phyloP scores from a whole-genome alignment of 257 asterid species.

The Anisodus acutangulus region DNA sequence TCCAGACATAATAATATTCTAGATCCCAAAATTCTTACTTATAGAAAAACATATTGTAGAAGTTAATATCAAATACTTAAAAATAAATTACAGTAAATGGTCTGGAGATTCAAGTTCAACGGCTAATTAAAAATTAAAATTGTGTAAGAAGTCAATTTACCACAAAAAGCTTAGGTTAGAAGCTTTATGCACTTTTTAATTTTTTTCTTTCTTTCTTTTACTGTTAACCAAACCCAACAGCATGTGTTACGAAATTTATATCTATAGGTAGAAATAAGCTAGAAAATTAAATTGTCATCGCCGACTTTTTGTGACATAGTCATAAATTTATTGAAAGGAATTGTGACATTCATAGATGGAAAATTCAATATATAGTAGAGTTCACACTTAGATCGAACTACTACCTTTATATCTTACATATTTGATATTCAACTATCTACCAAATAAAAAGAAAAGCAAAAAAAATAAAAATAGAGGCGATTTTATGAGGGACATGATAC shows the following conservation, averaged over 20 bases:
- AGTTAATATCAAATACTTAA: background rate
- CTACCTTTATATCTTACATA: background rate
- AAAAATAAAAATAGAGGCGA: background rate
- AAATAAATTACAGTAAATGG: background rate
- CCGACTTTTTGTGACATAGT: background rate
- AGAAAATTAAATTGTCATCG: background rate
- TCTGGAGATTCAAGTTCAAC: background rate
- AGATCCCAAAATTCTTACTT: background rate
- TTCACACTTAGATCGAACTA: background rate
- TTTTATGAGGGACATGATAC: background rate
- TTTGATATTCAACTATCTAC: background rate
- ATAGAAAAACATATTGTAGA: background rate
- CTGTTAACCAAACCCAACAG: background rate
- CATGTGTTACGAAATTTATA: background rate
- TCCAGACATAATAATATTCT: too few species aligned
- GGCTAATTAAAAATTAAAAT: background rate
- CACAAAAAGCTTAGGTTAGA: conserved; percentile 10
- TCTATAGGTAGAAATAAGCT: background rate
- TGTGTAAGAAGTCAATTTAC: background rate
- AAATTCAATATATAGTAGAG: background rate
- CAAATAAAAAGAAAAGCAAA: background rate
- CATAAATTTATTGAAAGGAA: background rate
- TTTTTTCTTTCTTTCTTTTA: background rate
- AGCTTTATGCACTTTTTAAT: background rate
- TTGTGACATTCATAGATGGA: background rate